These are phyloP conservation scores for Sporisorium iseilematis-ciliati DNA, from an alignment of 1,284 basidiomycete species.

Conservation along the genomic window DNA sequence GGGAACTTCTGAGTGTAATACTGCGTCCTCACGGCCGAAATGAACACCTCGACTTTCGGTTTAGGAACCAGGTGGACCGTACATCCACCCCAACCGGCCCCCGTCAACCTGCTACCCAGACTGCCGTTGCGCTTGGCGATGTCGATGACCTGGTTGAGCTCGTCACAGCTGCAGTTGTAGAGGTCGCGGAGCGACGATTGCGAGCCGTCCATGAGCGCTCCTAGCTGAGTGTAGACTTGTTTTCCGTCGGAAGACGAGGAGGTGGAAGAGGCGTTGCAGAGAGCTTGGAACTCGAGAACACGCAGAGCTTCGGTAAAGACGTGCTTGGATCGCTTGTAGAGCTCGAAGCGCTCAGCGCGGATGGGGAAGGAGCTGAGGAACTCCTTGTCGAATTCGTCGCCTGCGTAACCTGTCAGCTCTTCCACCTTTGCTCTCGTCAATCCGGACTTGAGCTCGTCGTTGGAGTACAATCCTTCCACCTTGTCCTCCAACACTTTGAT, in stretches of 20 bases:
- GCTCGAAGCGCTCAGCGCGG: constrained; percentile 57
- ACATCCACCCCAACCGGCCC: constrained; percentile 68
- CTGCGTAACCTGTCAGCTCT: constrained; percentile 49
- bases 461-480: constrained; percentile 32
- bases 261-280: constrained; percentile 27
- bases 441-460: constrained; percentile 17
- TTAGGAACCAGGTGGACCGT: constrained; percentile 66
- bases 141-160: constrained; percentile 59
- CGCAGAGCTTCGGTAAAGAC: constrained; percentile 65
- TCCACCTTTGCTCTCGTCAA: constrained; percentile 54
- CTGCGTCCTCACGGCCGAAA: constrained; percentile 49
- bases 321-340: constrained; percentile 60
- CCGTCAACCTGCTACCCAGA: constrained; percentile 62
- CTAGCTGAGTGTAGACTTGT: constrained; percentile 54
- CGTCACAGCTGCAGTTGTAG: constrained; percentile 64
- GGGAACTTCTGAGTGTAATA: constrained; percentile 58
- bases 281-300: constrained; percentile 58
- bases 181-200: constrained; percentile 57
- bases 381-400: constrained; percentile 55
- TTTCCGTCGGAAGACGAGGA: constrained; percentile 9
- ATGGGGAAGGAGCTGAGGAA: constrained; percentile 64
- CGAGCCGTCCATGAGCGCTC: constrained; percentile 61
- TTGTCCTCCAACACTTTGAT: constrained; percentile 50
- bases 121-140: constrained; percentile 63
- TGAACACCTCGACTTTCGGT: constrained; percentile 49